Conservation (phyloP, 495 filamentous ascomycete genomes). For the Beverwykella pulmonaria region DNA sequence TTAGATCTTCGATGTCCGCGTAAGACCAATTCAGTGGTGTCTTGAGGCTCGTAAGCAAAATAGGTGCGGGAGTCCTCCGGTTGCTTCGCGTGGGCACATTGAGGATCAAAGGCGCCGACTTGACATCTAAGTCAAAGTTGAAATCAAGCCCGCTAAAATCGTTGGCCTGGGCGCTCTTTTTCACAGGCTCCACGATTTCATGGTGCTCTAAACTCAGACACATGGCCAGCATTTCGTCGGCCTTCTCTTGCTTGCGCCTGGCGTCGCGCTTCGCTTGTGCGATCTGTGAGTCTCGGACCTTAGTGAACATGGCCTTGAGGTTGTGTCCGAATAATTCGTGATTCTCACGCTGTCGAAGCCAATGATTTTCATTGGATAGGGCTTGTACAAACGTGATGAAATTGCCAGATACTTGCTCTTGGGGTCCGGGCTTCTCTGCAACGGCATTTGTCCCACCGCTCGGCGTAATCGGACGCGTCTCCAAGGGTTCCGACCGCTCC, state of each 20-base stretch:
- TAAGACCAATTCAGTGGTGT: background rate
- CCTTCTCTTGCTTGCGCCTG: background rate
- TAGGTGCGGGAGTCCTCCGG: background rate
- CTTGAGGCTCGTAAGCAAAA: background rate
- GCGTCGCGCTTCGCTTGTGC: background rate
- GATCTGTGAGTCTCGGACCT: background rate
- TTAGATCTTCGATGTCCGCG: background rate
- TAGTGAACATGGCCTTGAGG: slow-evolving; percentile 2
- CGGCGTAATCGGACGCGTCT: background rate
- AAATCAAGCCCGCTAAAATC: background rate
- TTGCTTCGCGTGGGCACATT: background rate
- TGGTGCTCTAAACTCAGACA: background rate
- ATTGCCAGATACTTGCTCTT: background rate
- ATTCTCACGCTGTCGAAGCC: slow-evolving; percentile 26
- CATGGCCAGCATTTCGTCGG: slow-evolving; percentile 3
- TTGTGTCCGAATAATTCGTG: slow-evolving; percentile 10
- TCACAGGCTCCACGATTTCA: background rate
- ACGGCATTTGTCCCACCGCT: background rate
- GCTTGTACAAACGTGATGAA: slow-evolving; percentile 18
- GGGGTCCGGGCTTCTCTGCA: background rate
- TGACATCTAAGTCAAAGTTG: background rate
- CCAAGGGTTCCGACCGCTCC: background rate
- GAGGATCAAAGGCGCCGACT: background rate
- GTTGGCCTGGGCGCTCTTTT: background rate
- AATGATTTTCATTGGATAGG: slow-evolving; percentile 29